These are phyloP conservation scores for Sequoiadendron giganteum DNA, from an alignment of 75 land plant species.

Conservation along the genomic window DNA sequence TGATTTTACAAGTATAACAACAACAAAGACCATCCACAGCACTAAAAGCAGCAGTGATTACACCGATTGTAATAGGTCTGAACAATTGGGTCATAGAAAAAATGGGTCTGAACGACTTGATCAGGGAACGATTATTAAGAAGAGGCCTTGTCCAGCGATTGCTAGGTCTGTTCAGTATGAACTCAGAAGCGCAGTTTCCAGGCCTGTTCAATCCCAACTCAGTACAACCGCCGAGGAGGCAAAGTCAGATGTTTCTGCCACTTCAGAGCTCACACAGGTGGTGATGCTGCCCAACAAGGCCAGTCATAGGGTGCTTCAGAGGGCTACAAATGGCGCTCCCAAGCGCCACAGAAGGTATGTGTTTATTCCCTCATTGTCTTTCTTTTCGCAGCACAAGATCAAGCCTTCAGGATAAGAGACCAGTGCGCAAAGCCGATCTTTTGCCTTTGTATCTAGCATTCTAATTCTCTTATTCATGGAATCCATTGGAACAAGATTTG, in stretches of 20 bases:
- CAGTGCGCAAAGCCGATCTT: not conserved
- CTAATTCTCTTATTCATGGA: not conserved
- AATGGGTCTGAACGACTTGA: not conserved
- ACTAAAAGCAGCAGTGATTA: not conserved
- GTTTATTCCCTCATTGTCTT: not conserved
- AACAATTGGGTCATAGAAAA: not conserved
- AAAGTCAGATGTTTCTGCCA: constrained; percentile 9
- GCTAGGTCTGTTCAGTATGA: not conserved
- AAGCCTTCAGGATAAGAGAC: not conserved
- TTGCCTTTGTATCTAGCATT: not conserved
- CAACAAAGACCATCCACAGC: not conserved
- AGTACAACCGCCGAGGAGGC: constrained; percentile 1
- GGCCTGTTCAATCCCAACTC: constrained; percentile 8
- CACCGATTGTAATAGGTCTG: not conserved
- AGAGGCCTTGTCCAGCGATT: not conserved
- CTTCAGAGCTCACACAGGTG: constrained; percentile 9
- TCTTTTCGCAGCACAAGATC: not conserved
- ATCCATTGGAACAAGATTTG: not conserved
- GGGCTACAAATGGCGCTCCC: not conserved
- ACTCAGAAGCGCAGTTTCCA: not conserved
- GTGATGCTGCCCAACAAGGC: not conserved
- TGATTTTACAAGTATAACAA: not conserved
- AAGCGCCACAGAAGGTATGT: not conserved
- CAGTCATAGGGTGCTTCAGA: not conserved
- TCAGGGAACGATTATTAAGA: not conserved